Evolutionary conservation across 306 rosid species (phyloP).

Genomic region (Citrullus mucosospermus): DNA sequence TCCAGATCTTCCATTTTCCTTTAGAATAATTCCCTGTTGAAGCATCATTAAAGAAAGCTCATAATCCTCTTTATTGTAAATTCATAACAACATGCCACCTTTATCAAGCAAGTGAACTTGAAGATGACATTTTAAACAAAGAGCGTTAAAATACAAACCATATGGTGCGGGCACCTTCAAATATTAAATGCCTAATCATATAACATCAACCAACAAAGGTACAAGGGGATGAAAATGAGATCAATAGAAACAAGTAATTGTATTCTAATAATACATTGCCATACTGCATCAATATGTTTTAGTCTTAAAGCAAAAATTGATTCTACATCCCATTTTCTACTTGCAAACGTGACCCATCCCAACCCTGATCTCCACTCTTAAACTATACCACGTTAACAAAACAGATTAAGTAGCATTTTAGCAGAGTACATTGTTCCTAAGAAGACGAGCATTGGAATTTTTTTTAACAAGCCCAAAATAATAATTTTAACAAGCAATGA

Average conservation of each 20-base stretch:
- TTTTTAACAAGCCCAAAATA: not conserved
- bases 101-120: not conserved
- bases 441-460: not conserved
- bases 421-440: not conserved
- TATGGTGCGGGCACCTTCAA: not conserved
- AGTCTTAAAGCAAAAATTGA: not conserved
- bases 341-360: not conserved
- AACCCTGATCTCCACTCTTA: not conserved
- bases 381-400: not conserved
- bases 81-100: not conserved
- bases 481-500: not conserved
- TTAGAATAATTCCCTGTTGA: slow-evolving; percentile 71
- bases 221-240: not conserved
- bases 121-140: not conserved
- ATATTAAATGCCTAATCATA: not conserved
- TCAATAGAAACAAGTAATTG: not conserved
- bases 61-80: not conserved
- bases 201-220: not conserved
- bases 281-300: not conserved
- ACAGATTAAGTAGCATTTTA: not conserved
- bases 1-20: slow-evolving; percentile 70
- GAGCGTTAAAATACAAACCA: not conserved
- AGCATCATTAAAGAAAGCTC: slow-evolving; percentile 4
- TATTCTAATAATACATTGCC: not conserved
- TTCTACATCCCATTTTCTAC: not conserved